Evolutionary conservation across 768 basidiomycete species (phyloP).

Genomic region (Podaxis sp.): DNA sequence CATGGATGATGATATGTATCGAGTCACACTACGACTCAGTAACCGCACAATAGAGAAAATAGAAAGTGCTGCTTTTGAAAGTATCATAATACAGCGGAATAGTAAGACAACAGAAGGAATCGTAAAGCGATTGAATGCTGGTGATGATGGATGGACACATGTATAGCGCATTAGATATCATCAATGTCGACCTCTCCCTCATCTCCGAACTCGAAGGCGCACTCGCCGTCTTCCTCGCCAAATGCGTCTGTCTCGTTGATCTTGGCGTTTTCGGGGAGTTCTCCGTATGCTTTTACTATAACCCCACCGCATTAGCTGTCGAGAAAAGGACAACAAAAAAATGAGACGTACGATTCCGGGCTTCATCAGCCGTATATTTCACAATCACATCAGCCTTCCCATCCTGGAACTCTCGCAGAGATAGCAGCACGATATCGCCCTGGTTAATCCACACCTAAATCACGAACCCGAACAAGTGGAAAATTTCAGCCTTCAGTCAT

Average conservation of each 20-base stretch:
- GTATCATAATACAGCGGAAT: constrained; percentile 19
- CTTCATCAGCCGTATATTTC: constrained; percentile 97
- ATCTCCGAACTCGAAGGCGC: constrained; percentile 88
- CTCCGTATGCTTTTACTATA: constrained; percentile 94
- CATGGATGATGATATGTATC: not conserved
- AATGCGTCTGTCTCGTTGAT: constrained; percentile 96
- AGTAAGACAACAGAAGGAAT: constrained; percentile 21
- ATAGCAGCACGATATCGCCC: constrained; percentile 93
- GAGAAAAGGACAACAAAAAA: not conserved
- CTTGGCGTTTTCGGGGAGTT: constrained; percentile 94
- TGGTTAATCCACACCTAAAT: constrained; percentile 97
- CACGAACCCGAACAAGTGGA: not conserved
- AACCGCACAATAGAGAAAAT: not conserved
- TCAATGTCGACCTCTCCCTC: constrained; percentile 89
- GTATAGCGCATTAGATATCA: constrained; percentile 59
- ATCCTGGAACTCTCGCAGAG: constrained; percentile 97
- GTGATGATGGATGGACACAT: not conserved
- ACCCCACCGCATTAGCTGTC: not conserved
- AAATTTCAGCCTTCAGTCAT: not conserved
- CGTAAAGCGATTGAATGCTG: not conserved
- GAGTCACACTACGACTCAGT: not conserved
- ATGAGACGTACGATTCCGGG: constrained; percentile 63
- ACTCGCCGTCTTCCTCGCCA: constrained; percentile 88
- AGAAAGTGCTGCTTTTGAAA: constrained; percentile 17
- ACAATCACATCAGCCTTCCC: constrained; percentile 99